Percentiles rank a stretch among this genome's conserved stretches.
Evolutionary conservation across 352 stramenopile species (phyloP).

Genomic region (Globisporangium mamillatum): DNA sequence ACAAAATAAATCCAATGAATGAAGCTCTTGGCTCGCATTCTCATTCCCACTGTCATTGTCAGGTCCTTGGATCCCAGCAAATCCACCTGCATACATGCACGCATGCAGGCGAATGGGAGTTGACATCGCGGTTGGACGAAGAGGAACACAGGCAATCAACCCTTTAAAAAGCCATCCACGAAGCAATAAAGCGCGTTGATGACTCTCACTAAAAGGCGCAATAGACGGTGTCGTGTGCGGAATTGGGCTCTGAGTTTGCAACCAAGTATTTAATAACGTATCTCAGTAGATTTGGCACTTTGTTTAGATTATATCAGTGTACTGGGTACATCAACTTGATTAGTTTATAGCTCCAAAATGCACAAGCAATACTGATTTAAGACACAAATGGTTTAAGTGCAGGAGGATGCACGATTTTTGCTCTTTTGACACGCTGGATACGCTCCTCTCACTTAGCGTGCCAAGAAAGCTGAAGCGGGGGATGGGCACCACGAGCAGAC

Average conservation of each 20-base stretch:
- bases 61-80: not conserved
- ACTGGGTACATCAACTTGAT: not conserved
- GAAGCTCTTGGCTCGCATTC: too few species aligned
- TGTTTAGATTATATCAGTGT: not conserved
- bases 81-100: not conserved
- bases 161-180: not conserved
- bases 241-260: not conserved
- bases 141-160: not conserved
- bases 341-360: not conserved
- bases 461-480: not conserved
- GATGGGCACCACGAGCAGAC: not conserved
- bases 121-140: not conserved
- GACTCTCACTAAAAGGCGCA: not conserved
- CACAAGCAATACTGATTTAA: not conserved
- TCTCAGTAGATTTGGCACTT: not conserved
- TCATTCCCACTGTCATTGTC: too few species aligned
- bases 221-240: not conserved
- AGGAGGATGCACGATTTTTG: not conserved
- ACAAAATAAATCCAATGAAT: not conserved
- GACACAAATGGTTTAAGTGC: not conserved
- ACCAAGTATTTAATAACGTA: not conserved
- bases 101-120: not conserved
- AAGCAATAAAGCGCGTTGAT: not conserved
- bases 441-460: constrained; percentile 1
- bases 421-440: constrained; percentile 9